Conservation (phyloP, 257 asterid genomes). For the Solanum rostratum region DNA sequence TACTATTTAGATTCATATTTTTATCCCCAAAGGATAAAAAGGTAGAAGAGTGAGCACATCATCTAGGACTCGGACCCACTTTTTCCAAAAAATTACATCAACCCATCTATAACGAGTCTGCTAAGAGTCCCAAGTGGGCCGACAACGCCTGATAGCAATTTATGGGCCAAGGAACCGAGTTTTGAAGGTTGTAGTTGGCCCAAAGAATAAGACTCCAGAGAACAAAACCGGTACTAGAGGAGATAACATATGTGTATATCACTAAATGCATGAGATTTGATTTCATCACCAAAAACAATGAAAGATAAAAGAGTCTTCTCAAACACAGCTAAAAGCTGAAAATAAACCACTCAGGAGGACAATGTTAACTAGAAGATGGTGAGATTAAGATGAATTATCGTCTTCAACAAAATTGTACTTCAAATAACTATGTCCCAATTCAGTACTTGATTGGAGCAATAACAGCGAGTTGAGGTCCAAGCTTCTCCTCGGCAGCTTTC, state of each 20-base stretch:
- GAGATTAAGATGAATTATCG: neutral
- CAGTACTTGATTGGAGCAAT: constrained; percentile 62
- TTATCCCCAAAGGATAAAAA: no score
- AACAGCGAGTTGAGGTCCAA: constrained; percentile 66
- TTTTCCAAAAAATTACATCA: no score
- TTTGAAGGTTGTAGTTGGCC: no score
- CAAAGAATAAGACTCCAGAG: neutral
- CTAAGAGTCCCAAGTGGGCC: no score
- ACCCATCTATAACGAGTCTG: no score
- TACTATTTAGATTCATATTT: no score
- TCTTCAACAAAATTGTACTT: constrained; percentile 18
- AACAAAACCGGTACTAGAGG: neutral
- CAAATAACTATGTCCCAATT: constrained; percentile 1
- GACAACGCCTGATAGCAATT: no score
- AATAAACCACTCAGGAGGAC: neutral
- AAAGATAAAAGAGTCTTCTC: neutral
- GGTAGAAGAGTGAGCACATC: no score
- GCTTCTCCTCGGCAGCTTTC: constrained; percentile 68
- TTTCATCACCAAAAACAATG: neutral
- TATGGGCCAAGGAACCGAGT: no score
- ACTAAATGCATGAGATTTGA: neutral
- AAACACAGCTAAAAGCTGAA: neutral
- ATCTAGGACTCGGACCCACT: no score
- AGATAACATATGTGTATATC: neutral
- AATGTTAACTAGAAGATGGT: neutral